These are phyloP conservation scores for Rhizophagus sp. DNA, from an alignment of 192 early-diverging fungal species.

Conservation along the genomic window DNA sequence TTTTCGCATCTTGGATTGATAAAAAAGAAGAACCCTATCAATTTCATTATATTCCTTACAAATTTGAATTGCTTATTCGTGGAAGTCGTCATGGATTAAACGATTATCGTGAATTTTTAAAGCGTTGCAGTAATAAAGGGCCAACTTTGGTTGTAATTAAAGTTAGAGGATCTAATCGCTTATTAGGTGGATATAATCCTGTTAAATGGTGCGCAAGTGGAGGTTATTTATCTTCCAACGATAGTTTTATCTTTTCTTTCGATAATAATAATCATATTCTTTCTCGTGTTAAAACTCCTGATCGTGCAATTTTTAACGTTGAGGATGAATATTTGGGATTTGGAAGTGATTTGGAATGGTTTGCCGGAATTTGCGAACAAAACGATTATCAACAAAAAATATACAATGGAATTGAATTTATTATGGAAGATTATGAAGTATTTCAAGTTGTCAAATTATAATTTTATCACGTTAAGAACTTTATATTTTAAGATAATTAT, in stretches of 20 bases:
- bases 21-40: slow-evolving; percentile 11
- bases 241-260: slow-evolving; percentile 30
- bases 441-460: slow-evolving; percentile 23
- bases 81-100: slow-evolving; percentile 25
- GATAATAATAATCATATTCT: slow-evolving; percentile 13
- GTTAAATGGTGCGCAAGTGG: slow-evolving; percentile 10
- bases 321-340: slow-evolving; percentile 10
- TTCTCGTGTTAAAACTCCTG: slow-evolving; percentile 5
- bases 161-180: not conserved
- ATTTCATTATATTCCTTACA: not conserved
- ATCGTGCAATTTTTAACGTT: slow-evolving; percentile 16
- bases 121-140: slow-evolving; percentile 9
- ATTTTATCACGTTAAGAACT: not conserved
- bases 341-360: slow-evolving; percentile 18
- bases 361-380: not conserved
- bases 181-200: slow-evolving; percentile 30
- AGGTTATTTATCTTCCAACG: not conserved
- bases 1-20: slow-evolving; percentile 24
- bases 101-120: slow-evolving; percentile 18
- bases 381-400: slow-evolving; percentile 14
- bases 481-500: not conserved
- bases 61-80: slow-evolving; percentile 13
- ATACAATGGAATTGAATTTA: not conserved
- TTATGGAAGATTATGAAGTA: slow-evolving; percentile 24
- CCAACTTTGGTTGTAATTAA: slow-evolving; percentile 26